A percentile compares a stretch with the other conserved stretches of the same genome.
These are phyloP conservation scores for Cucurbita maxima DNA, from an alignment of 306 rosid genomes.

Conservation along the genomic window DNA sequence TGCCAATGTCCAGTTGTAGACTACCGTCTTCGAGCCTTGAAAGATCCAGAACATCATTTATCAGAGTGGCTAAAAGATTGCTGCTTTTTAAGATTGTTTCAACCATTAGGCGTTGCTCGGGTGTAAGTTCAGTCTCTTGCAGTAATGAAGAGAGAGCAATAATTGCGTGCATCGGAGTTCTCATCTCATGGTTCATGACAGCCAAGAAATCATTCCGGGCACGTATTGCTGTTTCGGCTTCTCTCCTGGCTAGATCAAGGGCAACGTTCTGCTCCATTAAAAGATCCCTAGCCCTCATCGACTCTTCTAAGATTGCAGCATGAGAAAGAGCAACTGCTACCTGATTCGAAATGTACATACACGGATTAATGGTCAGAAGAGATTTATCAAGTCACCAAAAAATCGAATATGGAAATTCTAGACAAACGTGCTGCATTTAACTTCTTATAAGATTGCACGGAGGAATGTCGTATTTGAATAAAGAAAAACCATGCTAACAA, in stretches of 20 bases:
- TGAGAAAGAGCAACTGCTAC: slow-evolving; percentile 99
- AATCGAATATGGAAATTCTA: not conserved
- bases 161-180: slow-evolving; percentile 98
- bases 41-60: slow-evolving; percentile 93
- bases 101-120: slow-evolving; percentile 93
- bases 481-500: not conserved
- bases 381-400: not conserved
- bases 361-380: not conserved
- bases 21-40: slow-evolving; percentile 95
- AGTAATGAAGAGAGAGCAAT: slow-evolving; percentile 90
- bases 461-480: not conserved
- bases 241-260: slow-evolving; percentile 89
- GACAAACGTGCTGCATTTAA: not conserved
- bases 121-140: slow-evolving; percentile 84
- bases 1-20: slow-evolving; percentile 64
- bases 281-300: slow-evolving; percentile 93
- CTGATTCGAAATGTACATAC: slow-evolving; percentile 17
- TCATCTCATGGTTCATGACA: slow-evolving; percentile 98
- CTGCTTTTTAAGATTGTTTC: slow-evolving; percentile 89
- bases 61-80: slow-evolving; percentile 76
- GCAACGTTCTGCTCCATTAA: slow-evolving; percentile 94
- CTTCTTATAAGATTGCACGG: not conserved
- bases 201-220: slow-evolving; percentile 98
- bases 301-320: slow-evolving; percentile 97
- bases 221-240: slow-evolving; percentile 96